Evolutionary conservation across 768 basidiomycete species (phyloP).

Genomic region (Suillus subaureus): DNA sequence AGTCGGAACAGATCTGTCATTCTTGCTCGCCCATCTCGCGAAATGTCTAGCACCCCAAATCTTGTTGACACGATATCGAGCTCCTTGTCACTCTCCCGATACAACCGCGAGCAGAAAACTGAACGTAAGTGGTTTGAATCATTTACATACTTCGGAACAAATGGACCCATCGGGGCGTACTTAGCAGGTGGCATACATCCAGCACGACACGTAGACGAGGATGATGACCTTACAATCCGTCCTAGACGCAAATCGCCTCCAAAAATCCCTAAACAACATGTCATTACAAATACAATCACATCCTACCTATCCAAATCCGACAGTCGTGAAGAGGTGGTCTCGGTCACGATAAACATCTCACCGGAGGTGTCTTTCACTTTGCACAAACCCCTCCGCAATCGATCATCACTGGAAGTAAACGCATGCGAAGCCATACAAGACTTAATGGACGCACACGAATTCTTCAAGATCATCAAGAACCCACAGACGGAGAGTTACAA

Average conservation of each 20-base stretch:
- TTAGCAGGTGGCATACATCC: background rate
- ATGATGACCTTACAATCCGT: constrained; percentile 3
- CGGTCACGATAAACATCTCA: background rate
- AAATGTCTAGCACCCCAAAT: background rate
- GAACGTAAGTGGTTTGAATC: background rate
- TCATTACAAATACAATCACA: background rate
- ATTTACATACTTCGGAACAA: background rate
- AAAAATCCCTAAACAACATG: background rate
- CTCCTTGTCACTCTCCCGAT: background rate
- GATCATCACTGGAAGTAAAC: background rate
- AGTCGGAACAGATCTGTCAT: background rate
- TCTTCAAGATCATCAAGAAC: background rate
- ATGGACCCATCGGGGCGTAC: background rate
- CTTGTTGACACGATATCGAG: background rate
- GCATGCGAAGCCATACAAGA: background rate
- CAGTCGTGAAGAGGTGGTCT: background rate
- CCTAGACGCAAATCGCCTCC: background rate
- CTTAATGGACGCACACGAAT: background rate
- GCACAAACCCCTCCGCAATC: background rate
- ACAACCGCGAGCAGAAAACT: no score
- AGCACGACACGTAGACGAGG: background rate
- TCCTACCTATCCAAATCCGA: constrained; percentile 5
- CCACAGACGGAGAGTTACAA: constrained; percentile 3
- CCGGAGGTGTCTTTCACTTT: background rate
- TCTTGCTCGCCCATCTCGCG: background rate